These are phyloP conservation scores for Lachnellula occidentalis DNA, from an alignment of 2,329 filamentous ascomycete genomes.

Conservation along the genomic window DNA sequence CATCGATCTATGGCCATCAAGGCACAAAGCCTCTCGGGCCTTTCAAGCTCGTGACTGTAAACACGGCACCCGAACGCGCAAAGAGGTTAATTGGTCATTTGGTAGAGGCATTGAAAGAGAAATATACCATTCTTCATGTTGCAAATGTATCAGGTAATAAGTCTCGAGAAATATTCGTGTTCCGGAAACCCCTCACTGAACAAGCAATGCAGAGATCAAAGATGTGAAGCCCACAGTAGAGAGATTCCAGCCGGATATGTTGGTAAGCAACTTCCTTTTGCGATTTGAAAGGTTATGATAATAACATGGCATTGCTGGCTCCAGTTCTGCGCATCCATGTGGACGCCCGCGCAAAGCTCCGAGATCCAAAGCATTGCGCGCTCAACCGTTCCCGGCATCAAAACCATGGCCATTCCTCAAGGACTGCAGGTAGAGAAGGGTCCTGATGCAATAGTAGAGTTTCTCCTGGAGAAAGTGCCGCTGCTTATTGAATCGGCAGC, in stretches of 20 bases:
- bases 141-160: conserved; percentile 54
- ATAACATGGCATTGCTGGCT: not conserved
- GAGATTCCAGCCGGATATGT: conserved; percentile 46
- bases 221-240: conserved; percentile 50
- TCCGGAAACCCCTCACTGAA: no score
- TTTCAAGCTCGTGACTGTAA: conserved; percentile 61
- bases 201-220: conserved; percentile 27
- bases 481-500: conserved; percentile 12
- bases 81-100: conserved; percentile 57
- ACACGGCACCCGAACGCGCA: conserved; percentile 61
- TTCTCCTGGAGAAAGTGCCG: conserved; percentile 37
- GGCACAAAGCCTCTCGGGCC: conserved; percentile 42
- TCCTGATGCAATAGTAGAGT: conserved; percentile 50
- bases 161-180: no score
- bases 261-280: conserved; percentile 37
- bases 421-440: conserved; percentile 48
- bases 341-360: conserved; percentile 42
- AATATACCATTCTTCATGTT: conserved; percentile 57
- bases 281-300: not conserved
- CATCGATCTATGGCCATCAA: conserved; percentile 11
- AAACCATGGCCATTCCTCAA: conserved; percentile 47
- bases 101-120: conserved; percentile 54
- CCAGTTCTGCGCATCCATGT: conserved; percentile 57
- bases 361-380: conserved; percentile 41
- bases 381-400: conserved; percentile 40